Conservation (phyloP, 108 stramenopile species). For the Cyclotella atomus region DNA sequence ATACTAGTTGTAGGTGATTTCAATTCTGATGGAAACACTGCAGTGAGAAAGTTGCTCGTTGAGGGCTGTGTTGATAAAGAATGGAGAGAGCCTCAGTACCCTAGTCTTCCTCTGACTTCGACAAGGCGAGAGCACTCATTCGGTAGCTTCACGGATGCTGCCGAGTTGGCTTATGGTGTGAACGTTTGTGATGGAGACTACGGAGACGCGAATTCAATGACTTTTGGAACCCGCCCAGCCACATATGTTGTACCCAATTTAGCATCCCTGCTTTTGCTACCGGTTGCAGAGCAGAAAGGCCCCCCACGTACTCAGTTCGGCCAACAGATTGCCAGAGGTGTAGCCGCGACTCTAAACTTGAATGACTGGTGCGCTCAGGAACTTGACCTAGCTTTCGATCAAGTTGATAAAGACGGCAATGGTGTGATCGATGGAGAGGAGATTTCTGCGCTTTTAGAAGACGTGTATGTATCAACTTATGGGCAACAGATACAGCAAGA, state of each 20-base stretch:
- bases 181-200: conserved; percentile 47
- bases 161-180: conserved; percentile 34
- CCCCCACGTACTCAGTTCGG: conserved; percentile 45
- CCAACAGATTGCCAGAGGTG: conserved; percentile 28
- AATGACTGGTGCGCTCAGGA: conserved; percentile 30
- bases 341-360: conserved; percentile 36
- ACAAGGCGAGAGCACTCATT: conserved; percentile 20
- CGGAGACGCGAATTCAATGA: conserved; percentile 10
- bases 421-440: conserved; percentile 40
- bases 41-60: conserved; percentile 63
- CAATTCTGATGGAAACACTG: conserved; percentile 69
- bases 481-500: conserved; percentile 45
- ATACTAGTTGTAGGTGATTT: conserved; percentile 86
- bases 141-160: conserved; percentile 33
- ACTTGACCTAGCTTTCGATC: conserved; percentile 37
- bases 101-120: conserved; percentile 24
- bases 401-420: conserved; percentile 41
- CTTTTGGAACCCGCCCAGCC: conserved; percentile 18
- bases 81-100: conserved; percentile 46
- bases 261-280: conserved; percentile 33
- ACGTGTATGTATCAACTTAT: conserved; percentile 39
- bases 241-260: conserved; percentile 47
- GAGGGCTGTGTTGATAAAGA: conserved; percentile 68
- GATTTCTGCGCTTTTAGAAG: conserved; percentile 27
- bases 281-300: conserved; percentile 21